Conservation (phyloP, 371 early-diverging fungal genomes). For the Furculomyces boomerangus region DNA sequence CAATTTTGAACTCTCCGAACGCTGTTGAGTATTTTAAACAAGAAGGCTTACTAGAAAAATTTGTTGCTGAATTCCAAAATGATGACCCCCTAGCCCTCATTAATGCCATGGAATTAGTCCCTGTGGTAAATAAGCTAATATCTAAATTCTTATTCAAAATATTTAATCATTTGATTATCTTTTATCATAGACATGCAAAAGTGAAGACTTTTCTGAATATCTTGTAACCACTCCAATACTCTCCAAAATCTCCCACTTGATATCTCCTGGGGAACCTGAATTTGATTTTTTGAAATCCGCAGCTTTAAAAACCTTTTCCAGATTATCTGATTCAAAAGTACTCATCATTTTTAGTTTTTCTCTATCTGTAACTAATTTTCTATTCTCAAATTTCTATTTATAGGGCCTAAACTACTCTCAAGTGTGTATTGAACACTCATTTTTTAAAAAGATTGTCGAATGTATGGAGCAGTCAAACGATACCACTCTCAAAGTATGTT, state of each 20-base stretch:
- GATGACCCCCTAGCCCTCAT: constrained; percentile 12
- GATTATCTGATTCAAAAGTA: background rate
- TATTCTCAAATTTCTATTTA: background rate
- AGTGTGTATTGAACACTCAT: background rate
- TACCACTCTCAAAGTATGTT: background rate
- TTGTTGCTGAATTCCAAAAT: constrained; percentile 8
- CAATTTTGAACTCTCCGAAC: constrained; percentile 2
- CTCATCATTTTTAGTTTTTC: background rate
- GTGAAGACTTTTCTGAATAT: constrained; percentile 7
- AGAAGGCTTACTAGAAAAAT: constrained; percentile 10
- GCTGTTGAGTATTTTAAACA: constrained; percentile 10
- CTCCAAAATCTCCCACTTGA: background rate
- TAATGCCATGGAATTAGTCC: constrained; percentile 15
- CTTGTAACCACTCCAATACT: constrained; percentile 1
- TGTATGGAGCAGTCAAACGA: background rate
- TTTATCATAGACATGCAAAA: constrained; percentile 5
- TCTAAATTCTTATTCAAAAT: constrained; percentile 8
- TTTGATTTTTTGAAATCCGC: background rate
- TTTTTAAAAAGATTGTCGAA: background rate
- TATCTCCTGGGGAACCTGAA: background rate
- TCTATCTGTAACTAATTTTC: background rate
- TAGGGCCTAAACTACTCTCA: background rate
- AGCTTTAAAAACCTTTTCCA: background rate
- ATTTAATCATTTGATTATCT: constrained; percentile 7
- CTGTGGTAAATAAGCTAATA: constrained; percentile 6